Evolutionary conservation across 2,329 filamentous ascomycete species (phyloP).

Genomic region (Verticillium tricorpus): DNA sequence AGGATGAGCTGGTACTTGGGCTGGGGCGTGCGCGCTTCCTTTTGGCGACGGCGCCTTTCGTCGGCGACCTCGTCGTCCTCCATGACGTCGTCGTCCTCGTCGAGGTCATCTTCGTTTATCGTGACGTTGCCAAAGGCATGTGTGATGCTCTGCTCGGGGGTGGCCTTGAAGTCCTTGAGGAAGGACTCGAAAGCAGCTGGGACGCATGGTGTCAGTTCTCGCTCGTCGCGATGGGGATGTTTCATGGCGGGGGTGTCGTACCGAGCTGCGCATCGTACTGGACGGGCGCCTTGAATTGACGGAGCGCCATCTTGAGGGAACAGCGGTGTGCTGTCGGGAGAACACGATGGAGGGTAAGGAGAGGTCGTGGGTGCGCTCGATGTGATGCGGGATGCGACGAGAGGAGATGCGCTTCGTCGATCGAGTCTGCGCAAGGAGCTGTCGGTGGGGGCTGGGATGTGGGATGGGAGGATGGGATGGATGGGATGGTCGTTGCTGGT

Average conservation of each 20-base stretch:
- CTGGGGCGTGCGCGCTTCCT: conserved; percentile 54
- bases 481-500: conserved; percentile 1
- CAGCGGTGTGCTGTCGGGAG: not conserved
- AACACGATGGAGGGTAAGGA: not conserved
- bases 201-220: not conserved
- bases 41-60: conserved; percentile 32
- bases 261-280: conserved; percentile 85
- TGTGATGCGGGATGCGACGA: not conserved
- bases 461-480: conserved; percentile 6
- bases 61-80: conserved; percentile 61
- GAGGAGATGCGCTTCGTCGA: not conserved
- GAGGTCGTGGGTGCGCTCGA: not conserved
- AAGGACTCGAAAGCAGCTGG: conserved; percentile 83
- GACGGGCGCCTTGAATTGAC: conserved; percentile 72
- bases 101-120: conserved; percentile 80
- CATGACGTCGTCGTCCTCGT: conserved; percentile 91
- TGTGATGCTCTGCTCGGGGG: conserved; percentile 64
- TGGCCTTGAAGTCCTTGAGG: conserved; percentile 81
- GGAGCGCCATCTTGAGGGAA: conserved; percentile 68
- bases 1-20: conserved; percentile 86
- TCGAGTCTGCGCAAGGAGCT: not conserved
- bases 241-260: conserved; percentile 35
- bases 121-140: conserved; percentile 80
- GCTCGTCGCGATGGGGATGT: conserved; percentile 3
- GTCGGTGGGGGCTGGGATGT: conserved; percentile 17